Evolutionary conservation across 805 yeast species (phyloP).

Genomic region (Middelhovenomyces tepae): DNA sequence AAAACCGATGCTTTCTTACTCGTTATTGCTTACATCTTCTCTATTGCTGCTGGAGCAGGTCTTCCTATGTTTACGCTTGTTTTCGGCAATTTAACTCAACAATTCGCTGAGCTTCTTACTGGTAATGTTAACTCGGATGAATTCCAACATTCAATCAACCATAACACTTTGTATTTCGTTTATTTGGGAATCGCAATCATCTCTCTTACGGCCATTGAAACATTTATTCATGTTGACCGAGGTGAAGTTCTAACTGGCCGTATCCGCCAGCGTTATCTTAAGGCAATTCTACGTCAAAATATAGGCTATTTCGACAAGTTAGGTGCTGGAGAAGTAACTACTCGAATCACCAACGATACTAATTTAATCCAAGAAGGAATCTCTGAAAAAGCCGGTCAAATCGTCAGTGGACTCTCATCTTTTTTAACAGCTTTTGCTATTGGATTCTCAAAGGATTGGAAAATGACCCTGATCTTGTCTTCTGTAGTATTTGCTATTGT

Average conservation of each 20-base stretch:
- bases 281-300: constrained; percentile 32
- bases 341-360: constrained; percentile 35
- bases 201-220: constrained; percentile 26
- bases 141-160: constrained; percentile 29
- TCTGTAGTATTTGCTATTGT: constrained; percentile 28
- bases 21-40: constrained; percentile 23
- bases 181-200: constrained; percentile 33
- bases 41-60: constrained; percentile 33
- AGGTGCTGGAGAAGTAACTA: constrained; percentile 37
- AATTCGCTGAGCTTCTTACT: constrained; percentile 27
- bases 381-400: constrained; percentile 33
- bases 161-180: constrained; percentile 31
- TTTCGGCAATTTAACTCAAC: constrained; percentile 32
- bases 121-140: constrained; percentile 16
- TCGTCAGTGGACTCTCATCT: constrained; percentile 31
- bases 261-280: constrained; percentile 29
- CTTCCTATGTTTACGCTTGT: constrained; percentile 34
- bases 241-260: constrained; percentile 35
- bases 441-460: constrained; percentile 29
- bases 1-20: constrained; percentile 23
- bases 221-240: constrained; percentile 29
- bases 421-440: constrained; percentile 32
- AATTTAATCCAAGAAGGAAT: constrained; percentile 34
- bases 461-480: constrained; percentile 28
- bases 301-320: constrained; percentile 34